These are phyloP conservation scores for Talinum fruticosum DNA, from an alignment of 148 eudicot species.

Conservation along the genomic window DNA sequence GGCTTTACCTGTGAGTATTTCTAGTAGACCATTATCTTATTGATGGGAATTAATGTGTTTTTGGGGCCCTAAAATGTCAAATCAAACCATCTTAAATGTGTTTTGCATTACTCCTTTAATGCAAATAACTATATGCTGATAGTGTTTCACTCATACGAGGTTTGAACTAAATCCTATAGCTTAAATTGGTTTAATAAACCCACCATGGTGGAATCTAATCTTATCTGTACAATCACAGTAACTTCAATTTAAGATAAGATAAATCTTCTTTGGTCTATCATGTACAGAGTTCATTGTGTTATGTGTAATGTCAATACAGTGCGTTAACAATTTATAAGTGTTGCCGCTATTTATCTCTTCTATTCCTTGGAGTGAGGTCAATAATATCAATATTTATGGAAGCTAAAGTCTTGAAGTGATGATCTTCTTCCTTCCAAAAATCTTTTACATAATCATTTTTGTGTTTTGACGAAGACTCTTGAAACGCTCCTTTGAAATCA, in stretches of 20 bases:
- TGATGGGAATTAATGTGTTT: neutral
- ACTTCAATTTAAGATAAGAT: neutral
- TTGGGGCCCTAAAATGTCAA: neutral
- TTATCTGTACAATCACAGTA: neutral
- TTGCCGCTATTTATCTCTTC: neutral
- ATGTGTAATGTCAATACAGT: neutral
- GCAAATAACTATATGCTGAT: neutral
- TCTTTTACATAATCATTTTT: neutral
- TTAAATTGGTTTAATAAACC: neutral
- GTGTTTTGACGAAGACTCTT: neutral
- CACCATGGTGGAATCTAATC: too few species aligned
- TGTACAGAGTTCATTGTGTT: neutral
- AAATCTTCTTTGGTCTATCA: neutral
- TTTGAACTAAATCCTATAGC: neutral
- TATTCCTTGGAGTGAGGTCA: neutral
- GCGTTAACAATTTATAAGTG: neutral
- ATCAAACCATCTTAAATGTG: neutral
- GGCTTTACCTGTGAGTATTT: conserved; percentile 78
- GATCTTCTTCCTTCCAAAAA: neutral
- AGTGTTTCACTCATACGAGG: conserved; percentile 1
- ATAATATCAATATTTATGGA: neutral
- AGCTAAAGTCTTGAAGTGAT: neutral
- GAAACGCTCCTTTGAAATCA: neutral
- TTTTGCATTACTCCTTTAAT: neutral
- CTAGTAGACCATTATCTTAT: neutral